phyloP scores from a whole-genome alignment of 352 stramenopile genomes.

The Phytophthora hybrid region DNA sequence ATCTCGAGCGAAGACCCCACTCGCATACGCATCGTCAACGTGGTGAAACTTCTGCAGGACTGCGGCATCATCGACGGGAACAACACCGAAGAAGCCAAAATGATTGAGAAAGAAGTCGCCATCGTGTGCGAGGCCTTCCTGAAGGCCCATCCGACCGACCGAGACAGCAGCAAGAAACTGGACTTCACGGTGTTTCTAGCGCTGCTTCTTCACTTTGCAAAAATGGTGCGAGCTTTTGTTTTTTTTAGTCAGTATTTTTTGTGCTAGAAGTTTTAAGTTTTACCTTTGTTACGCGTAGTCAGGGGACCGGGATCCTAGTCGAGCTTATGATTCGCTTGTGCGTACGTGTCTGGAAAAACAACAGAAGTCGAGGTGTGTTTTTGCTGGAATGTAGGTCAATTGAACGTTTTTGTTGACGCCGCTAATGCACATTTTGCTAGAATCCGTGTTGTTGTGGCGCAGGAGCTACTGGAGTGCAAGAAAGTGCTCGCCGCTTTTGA shows the following conservation, averaged over 20 bases:
- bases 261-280: background rate
- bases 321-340: constrained; percentile 71
- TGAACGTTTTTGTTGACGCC: background rate
- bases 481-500: constrained; percentile 68
- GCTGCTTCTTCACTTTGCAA: constrained; percentile 72
- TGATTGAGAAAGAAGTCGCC: constrained; percentile 76
- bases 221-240: constrained; percentile 53
- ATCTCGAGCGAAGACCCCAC: constrained; percentile 84
- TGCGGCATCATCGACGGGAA: constrained; percentile 72
- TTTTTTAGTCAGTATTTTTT: background rate
- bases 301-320: constrained; percentile 56
- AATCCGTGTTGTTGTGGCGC: constrained; percentile 47
- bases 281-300: constrained; percentile 43
- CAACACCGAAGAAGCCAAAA: constrained; percentile 61
- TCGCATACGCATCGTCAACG: constrained; percentile 67
- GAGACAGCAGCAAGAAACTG: constrained; percentile 72
- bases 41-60: constrained; percentile 82
- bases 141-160: constrained; percentile 63
- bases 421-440: constrained; percentile 19
- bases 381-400: background rate
- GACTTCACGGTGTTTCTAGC: constrained; percentile 76
- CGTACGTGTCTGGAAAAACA: constrained; percentile 77
- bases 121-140: constrained; percentile 83
- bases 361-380: constrained; percentile 52
- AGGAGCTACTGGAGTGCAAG: constrained; percentile 76